Evolutionary conservation across 805 yeast species (phyloP), one percentile per base, ranked within the genome.

Genomic region (Zygosaccharomyces rouxii): DNA sequence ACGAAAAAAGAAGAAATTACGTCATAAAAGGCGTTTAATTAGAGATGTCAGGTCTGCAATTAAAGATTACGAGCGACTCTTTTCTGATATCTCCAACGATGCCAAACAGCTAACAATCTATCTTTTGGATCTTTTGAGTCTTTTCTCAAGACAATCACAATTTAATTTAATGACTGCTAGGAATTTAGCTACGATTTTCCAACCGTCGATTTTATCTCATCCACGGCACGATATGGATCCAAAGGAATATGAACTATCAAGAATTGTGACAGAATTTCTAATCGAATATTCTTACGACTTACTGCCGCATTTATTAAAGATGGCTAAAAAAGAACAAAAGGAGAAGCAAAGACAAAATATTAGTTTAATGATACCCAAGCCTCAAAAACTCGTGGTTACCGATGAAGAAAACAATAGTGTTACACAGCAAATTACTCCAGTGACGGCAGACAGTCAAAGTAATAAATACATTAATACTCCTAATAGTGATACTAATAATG

Each of bases 131-230:
- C 71, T 94, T 55, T 73, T 94, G 50, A 84, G 95, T 11, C 78
- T 89, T 70, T 95, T 94, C 59, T 85, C 89, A 38, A 80, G 84
- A 50, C 83, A 86, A 59, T 77, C 95, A 13, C 79, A 78, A 43
- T 79, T 79, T 51, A 94, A 90, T 64, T 72, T 88, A 54, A 94
- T 94, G 99, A 82, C 97, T 1, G 87, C 96, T 1, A 79, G 89
- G 58, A 94, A 94, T 64, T 72, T 94, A 54, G 96, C 98, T 1
- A 96, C 98, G 1, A 87, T 94, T 49, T 94, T 94, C 71, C 99
- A 94, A 70, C 98, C 99, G 3, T 86, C 96, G n/a, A 81, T 94
- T 14, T 72, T 94, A 46, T 86, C 95, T 7, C 98, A 92, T 66
- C 96, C 97, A 4, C 78, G 77, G 55, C 97, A 94, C 66, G 97